Base-by-base conservation (phyloP, 345 rosid species). In the Hibiscus mutabilis region DNA sequence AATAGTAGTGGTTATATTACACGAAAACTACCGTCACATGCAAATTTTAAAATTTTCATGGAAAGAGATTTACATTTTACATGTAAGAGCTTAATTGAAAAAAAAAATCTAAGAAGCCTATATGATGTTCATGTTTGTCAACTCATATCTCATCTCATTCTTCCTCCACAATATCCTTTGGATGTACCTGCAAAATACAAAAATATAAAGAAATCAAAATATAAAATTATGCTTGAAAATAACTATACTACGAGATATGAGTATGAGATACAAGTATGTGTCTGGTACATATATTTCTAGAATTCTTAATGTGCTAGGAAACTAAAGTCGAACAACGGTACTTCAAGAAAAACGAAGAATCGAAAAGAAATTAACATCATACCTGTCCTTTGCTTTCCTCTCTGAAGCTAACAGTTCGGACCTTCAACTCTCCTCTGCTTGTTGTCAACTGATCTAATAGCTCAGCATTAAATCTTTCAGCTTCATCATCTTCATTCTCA, bases 381-480 rank as follows among this genome's bases (percentile, higher is more conserved):
- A 79, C 85, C 74, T 76, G 84, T 52, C 70, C 63, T 15, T 60
- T 66, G 35, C 58, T 73, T 51, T 88, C 88, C 51, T 89, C 89
- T 1, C 66, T 77, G 58, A 86, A 83, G 79, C 96, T 89, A 18
- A 80, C 66, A 27, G 77, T 83, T 78, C 90, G 80, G 19, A 85
- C 71, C 74, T 86, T 90, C 15, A 92, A 21, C 76, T 92, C 98
- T 9, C 98, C 96, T 81, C 93, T 87, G 44, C 86, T 81, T 9
- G 98, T 92, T 22, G 96, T 92, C 71, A 90, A 72, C 80, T 87
- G 90, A 21, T 90, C 96, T 52, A 90, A 72, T 65, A 86, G 81
- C 87, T 92, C 98, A 1, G 86, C 89, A 46, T 87, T 91, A 1
- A 78, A 56, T 11, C 75, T 49, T 37, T 79, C 89, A n/a, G 71